Percentiles rank a stretch among this genome's conserved stretches.
Conservation (phyloP, 169 alveolate species). For the Perkinsus marinus region DNA sequence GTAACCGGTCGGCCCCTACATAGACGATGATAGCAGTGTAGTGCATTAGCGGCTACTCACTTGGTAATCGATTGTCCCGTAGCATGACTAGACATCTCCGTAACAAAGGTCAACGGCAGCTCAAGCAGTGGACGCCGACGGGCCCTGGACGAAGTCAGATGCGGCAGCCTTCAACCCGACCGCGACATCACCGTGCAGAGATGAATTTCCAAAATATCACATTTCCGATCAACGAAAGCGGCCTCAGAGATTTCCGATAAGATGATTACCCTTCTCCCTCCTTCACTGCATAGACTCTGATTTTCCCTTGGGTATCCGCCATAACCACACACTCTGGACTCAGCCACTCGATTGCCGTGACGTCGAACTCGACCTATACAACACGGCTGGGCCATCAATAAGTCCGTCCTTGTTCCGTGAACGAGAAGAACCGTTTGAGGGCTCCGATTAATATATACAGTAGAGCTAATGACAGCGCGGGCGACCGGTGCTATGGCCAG, state of each 20-base stretch:
- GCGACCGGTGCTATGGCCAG: no score
- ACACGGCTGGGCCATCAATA: no score
- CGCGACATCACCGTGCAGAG: no score
- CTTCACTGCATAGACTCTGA: not conserved
- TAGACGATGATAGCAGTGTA: not conserved
- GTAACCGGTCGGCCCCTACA: not conserved
- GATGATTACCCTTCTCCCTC: not conserved
- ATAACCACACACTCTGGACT: not conserved
- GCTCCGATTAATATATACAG: no score
- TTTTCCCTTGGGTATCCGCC: not conserved
- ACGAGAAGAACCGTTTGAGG: no score
- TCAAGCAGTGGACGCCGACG: not conserved
- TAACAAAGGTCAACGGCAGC: not conserved
- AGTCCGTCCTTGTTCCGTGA: no score
- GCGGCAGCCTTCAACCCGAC: no score
- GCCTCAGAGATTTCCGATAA: not conserved
- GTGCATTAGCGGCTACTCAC: not conserved
- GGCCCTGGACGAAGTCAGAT: not conserved
- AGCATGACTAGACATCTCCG: not conserved
- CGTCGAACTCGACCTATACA: not conserved
- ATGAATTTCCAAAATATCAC: no score
- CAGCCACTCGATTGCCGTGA: not conserved
- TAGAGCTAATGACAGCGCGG: no score
- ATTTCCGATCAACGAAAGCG: no score
- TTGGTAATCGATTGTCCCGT: not conserved